These are phyloP conservation scores for Begonia loranthoides DNA, from an alignment of 306 rosid species.

Conservation along the genomic window DNA sequence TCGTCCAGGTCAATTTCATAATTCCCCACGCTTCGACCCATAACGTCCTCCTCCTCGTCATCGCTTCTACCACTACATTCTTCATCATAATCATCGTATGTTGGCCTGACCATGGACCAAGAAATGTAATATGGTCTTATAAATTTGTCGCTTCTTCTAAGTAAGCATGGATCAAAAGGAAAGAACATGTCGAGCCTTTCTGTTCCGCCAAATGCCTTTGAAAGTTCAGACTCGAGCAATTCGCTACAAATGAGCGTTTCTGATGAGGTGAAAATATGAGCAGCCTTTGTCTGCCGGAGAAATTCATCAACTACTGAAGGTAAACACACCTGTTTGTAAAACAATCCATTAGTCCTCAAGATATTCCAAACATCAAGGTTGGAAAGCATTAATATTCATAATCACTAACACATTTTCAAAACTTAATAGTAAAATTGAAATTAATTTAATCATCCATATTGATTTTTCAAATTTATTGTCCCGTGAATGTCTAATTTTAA, in stretches of 20 bases:
- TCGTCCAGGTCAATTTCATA: conserved; percentile 19
- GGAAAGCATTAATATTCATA: too few species aligned
- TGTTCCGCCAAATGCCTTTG: conserved; percentile 65
- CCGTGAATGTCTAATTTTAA: too few species aligned
- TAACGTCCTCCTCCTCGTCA: neutral
- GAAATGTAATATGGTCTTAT: conserved; percentile 39
- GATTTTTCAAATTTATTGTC: too few species aligned
- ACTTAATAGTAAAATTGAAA: too few species aligned
- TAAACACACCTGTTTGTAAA: conserved; percentile 53
- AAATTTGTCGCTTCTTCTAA: conserved; percentile 67
- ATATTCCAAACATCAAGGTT: too few species aligned
- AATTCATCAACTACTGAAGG: conserved; percentile 75
- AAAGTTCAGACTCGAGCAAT: conserved; percentile 59
- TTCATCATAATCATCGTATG: conserved; percentile 30
- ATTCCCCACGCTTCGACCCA: conserved; percentile 21
- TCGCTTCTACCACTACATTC: conserved; percentile 15
- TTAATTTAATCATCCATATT: too few species aligned
- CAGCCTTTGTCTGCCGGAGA: conserved; percentile 71
- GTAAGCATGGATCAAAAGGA: conserved; percentile 82
- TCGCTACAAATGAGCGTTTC: conserved; percentile 41
- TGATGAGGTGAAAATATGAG: conserved; percentile 39
- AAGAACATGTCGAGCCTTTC: conserved; percentile 85
- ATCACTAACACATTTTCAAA: too few species aligned
- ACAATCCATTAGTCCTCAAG: neutral
- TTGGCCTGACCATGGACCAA: conserved; percentile 71